These are phyloP conservation scores for Talaromyces verruculosus DNA, from an alignment of 2,329 filamentous ascomycete genomes.

Conservation along the genomic window DNA sequence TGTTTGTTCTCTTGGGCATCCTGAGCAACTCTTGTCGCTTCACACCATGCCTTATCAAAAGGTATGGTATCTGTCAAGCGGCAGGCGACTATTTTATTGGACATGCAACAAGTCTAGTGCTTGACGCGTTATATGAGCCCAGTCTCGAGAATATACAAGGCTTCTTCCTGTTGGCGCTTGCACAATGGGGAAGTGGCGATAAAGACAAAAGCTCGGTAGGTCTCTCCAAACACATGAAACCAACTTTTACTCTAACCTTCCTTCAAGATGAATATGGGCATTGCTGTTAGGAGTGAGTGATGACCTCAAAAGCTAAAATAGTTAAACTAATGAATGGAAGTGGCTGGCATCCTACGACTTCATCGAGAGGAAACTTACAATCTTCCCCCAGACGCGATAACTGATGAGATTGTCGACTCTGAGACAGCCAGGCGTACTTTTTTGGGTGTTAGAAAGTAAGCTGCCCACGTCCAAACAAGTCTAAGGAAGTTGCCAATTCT, in stretches of 20 bases:
- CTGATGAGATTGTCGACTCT: not conserved
- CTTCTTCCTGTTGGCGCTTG: not conserved
- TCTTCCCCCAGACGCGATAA: not conserved
- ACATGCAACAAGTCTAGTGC: not conserved
- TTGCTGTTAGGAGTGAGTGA: constrained; percentile 3
- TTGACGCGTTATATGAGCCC: not conserved
- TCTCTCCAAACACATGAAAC: too few relatives aligned
- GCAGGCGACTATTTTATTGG: not conserved
- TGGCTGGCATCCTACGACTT: constrained; percentile 1
- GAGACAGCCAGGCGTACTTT: not conserved
- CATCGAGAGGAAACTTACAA: constrained; percentile 4
- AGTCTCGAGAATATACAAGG: not conserved
- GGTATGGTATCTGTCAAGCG: not conserved
- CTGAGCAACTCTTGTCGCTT: constrained; percentile 8
- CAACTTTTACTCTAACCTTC: not conserved
- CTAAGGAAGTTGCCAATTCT: not conserved
- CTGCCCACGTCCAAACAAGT: not conserved
- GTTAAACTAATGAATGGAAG: not conserved
- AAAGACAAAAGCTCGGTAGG: not conserved
- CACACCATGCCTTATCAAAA: constrained; percentile 1
- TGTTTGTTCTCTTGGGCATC: not conserved
- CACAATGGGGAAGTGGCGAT: constrained; percentile 2
- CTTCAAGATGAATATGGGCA: not conserved
- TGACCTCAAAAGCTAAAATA: not conserved
- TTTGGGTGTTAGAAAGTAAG: constrained; percentile 2